These are phyloP conservation scores for Salmacisia buchloeana DNA, from an alignment of 1,284 basidiomycete genomes.

Conservation along the genomic window DNA sequence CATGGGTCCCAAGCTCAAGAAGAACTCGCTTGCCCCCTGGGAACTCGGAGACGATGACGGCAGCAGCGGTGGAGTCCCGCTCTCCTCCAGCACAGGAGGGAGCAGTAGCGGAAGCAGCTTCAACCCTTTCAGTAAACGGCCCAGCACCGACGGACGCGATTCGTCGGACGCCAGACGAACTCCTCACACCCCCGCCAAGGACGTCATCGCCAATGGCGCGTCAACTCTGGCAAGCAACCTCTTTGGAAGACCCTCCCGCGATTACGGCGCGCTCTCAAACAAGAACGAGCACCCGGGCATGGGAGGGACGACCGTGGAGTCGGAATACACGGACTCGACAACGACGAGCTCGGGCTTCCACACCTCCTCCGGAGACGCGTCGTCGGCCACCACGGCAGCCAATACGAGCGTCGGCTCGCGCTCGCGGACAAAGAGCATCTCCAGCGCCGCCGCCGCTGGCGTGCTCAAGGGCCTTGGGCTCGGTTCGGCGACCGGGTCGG, in stretches of 20 bases:
- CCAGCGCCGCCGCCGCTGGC: slow-evolving; percentile 28
- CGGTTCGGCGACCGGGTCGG: slow-evolving; percentile 11
- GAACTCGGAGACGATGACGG: slow-evolving; percentile 31
- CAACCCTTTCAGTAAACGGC: slow-evolving; percentile 1
- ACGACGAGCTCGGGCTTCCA: background rate
- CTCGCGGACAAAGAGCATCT: slow-evolving; percentile 36
- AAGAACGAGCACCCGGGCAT: background rate
- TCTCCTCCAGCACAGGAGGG: background rate
- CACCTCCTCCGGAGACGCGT: slow-evolving; percentile 10
- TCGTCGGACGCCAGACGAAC: background rate
- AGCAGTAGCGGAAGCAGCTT: background rate
- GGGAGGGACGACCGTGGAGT: background rate
- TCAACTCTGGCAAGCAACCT: background rate
- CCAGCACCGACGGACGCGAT: slow-evolving; percentile 2
- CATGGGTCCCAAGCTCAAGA: slow-evolving; percentile 39
- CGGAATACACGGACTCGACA: background rate
- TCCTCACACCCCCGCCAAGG: background rate
- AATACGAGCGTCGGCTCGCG: slow-evolving; percentile 21
- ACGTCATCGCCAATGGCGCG: background rate
- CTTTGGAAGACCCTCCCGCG: slow-evolving; percentile 1
- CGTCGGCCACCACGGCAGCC: too few species aligned
- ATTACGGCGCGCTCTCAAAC: background rate
- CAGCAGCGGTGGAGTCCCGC: background rate
- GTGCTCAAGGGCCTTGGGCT: slow-evolving; percentile 41
- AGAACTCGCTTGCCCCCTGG: slow-evolving; percentile 42